Evolutionary conservation across 805 yeast species (phyloP).

Genomic region (Torulaspora maleeae): DNA sequence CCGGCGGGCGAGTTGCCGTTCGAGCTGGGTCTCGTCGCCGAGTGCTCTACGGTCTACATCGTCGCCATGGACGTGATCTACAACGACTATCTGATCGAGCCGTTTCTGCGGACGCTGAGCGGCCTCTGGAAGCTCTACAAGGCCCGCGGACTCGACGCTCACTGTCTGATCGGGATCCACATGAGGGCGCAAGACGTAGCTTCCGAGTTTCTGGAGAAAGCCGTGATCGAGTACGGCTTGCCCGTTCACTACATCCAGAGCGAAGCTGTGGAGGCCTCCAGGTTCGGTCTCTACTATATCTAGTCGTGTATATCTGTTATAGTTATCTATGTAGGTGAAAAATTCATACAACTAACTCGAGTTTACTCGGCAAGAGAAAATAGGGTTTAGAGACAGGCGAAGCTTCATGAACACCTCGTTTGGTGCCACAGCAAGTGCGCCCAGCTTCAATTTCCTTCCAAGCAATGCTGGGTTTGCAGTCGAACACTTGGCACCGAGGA

Average conservation of each 20-base stretch:
- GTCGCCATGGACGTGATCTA: conserved; percentile 37
- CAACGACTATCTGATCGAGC: conserved; percentile 34
- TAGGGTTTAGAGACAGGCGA: not conserved
- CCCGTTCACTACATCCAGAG: conserved; percentile 21
- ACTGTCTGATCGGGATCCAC: conserved; percentile 31
- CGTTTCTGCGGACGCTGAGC: conserved; percentile 27
- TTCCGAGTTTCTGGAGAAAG: conserved; percentile 27
- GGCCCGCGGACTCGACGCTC: conserved; percentile 2
- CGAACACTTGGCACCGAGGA: not conserved
- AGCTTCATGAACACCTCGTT: conserved; percentile 20
- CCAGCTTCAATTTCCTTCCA: conserved; percentile 18
- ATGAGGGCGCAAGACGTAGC: conserved; percentile 32
- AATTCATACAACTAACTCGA: not conserved
- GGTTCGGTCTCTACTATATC: conserved; percentile 26
- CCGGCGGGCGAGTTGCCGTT: conserved; percentile 2
- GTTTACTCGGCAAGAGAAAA: not conserved
- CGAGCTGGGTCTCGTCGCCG: not conserved
- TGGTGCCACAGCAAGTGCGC: conserved; percentile 18
- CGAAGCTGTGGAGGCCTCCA: conserved; percentile 15
- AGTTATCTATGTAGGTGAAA: not conserved
- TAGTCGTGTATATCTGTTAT: not conserved
- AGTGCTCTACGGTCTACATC: conserved; percentile 17
- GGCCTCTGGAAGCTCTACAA: conserved; percentile 14
- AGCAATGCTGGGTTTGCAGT: conserved; percentile 1
- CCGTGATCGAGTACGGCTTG: conserved; percentile 21